Conservation (phyloP, 2,329 filamentous ascomycete genomes). For the Corniculantispora saksenae region DNA sequence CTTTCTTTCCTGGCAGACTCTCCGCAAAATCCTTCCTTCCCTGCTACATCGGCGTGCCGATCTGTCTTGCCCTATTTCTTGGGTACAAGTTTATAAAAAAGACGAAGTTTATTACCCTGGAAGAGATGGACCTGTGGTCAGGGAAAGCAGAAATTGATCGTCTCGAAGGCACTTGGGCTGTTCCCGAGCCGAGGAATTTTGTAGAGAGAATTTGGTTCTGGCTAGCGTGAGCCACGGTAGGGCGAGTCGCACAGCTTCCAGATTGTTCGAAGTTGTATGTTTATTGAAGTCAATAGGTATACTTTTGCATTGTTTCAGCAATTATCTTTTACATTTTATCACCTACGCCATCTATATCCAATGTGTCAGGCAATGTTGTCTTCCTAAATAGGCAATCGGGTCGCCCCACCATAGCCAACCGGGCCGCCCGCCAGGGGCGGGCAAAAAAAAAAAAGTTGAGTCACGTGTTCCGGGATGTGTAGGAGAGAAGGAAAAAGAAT, state of each 20-base stretch:
- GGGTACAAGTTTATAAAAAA: slow-evolving; percentile 67
- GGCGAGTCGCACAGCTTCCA: no score
- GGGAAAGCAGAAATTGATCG: slow-evolving; percentile 42
- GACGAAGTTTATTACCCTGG: slow-evolving; percentile 48
- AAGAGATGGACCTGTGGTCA: slow-evolving; percentile 43
- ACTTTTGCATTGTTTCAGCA: no score
- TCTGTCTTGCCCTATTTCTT: slow-evolving; percentile 63
- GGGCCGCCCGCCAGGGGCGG: background rate
- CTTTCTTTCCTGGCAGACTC: slow-evolving; percentile 52
- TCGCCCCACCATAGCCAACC: background rate
- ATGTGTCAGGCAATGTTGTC: no score
- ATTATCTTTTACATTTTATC: no score
- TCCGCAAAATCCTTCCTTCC: slow-evolving; percentile 60
- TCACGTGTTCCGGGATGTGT: slow-evolving; percentile 12
- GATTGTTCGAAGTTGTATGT: no score
- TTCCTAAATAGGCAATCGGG: slow-evolving; percentile 1
- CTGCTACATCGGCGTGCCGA: slow-evolving; percentile 67
- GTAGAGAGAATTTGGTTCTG: slow-evolving; percentile 43
- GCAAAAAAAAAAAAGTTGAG: slow-evolving; percentile 3
- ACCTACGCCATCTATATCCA: no score
- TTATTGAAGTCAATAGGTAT: no score
- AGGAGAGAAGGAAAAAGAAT: slow-evolving; percentile 18
- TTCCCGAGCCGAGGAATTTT: slow-evolving; percentile 37
- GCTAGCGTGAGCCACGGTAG: slow-evolving; percentile 40
- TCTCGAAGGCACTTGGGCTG: slow-evolving; percentile 39